Evolutionary conservation across 352 stramenopile species (phyloP).

Genomic region (Phytophthora megakarya): DNA sequence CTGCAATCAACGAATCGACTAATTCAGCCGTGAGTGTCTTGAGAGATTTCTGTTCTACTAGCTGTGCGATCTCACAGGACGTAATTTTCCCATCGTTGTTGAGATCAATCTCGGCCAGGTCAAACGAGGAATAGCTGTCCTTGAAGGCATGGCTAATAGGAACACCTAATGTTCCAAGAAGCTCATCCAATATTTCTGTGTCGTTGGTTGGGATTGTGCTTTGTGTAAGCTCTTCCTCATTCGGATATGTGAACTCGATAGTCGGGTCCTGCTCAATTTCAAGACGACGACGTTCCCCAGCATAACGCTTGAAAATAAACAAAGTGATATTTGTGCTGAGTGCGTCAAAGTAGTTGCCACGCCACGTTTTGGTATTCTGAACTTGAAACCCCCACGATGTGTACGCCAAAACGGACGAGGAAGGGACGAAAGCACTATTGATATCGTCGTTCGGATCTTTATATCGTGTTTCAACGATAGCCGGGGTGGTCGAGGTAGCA

Average conservation of each 20-base stretch:
- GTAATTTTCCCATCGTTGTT: slow-evolving; percentile 79
- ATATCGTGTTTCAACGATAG: slow-evolving; percentile 86
- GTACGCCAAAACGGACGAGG: slow-evolving; percentile 82
- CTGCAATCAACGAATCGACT: slow-evolving; percentile 42
- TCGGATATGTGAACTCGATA: slow-evolving; percentile 54
- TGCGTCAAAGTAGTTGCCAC: slow-evolving; percentile 94
- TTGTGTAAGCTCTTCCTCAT: slow-evolving; percentile 51
- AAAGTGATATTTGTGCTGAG: slow-evolving; percentile 93
- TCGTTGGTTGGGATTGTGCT: slow-evolving; percentile 58
- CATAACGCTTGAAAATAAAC: slow-evolving; percentile 77
- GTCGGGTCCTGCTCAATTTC: slow-evolving; percentile 48
- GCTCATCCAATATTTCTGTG: slow-evolving; percentile 57
- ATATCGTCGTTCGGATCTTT: slow-evolving; percentile 89
- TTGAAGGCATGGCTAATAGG: slow-evolving; percentile 59
- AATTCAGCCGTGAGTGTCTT: slow-evolving; percentile 53
- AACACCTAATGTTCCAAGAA: slow-evolving; percentile 71
- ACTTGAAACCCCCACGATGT: slow-evolving; percentile 81
- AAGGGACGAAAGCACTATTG: slow-evolving; percentile 90
- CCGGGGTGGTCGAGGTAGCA: slow-evolving; percentile 18
- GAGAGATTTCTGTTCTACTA: slow-evolving; percentile 30
- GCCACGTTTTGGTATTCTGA: slow-evolving; percentile 92
- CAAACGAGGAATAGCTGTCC: slow-evolving; percentile 73
- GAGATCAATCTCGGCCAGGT: slow-evolving; percentile 70
- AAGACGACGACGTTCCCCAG: slow-evolving; percentile 46
- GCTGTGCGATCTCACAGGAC: slow-evolving; percentile 51